phyloP scores from a whole-genome alignment of 1,284 basidiomycete genomes.

The Cutaneotrichosporon cutaneum region DNA sequence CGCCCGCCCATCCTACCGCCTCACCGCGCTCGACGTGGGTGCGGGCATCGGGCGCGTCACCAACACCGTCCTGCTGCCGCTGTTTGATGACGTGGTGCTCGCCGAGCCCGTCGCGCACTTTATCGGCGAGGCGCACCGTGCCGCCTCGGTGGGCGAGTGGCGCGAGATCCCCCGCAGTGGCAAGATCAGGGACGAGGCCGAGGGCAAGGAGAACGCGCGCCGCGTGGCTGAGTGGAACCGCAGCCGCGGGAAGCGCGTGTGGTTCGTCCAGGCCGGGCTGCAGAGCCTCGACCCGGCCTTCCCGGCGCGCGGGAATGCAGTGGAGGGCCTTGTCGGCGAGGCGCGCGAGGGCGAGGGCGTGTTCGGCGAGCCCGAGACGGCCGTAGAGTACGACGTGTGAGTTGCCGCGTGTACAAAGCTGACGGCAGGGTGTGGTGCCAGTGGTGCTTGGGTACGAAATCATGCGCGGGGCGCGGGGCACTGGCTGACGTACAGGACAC shows the following conservation, averaged over 20 bases:
- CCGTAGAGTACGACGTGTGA: constrained; percentile 49
- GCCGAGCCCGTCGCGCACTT: constrained; percentile 81
- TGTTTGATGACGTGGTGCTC: constrained; percentile 79
- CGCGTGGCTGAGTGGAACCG: constrained; percentile 25
- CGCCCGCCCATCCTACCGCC: constrained; percentile 52
- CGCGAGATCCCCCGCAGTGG: constrained; percentile 55
- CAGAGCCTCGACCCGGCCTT: constrained; percentile 70
- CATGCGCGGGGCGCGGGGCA: too few species aligned
- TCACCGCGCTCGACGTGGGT: constrained; percentile 79
- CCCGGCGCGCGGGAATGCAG: constrained; percentile 50
- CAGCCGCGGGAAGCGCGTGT: constrained; percentile 66
- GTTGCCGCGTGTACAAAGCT: constrained; percentile 56
- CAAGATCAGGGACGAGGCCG: constrained; percentile 26
- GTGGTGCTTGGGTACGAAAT: constrained; percentile 77
- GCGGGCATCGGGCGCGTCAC: constrained; percentile 89
- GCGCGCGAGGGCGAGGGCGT: constrained; percentile 31
- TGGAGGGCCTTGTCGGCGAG: constrained; percentile 43
- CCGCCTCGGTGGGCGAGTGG: constrained; percentile 60
- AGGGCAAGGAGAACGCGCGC: constrained; percentile 25
- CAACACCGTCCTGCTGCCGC: constrained; percentile 74
- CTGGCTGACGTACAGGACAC: constrained; percentile 57
- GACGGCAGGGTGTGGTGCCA: constrained; percentile 74
- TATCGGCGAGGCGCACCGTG: constrained; percentile 66
- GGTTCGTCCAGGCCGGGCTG: constrained; percentile 71
- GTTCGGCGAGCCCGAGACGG: constrained; percentile 36